These are phyloP conservation scores for Botrytis byssoidea DNA, from an alignment of 2,329 filamentous ascomycete species.

Conservation along the genomic window DNA sequence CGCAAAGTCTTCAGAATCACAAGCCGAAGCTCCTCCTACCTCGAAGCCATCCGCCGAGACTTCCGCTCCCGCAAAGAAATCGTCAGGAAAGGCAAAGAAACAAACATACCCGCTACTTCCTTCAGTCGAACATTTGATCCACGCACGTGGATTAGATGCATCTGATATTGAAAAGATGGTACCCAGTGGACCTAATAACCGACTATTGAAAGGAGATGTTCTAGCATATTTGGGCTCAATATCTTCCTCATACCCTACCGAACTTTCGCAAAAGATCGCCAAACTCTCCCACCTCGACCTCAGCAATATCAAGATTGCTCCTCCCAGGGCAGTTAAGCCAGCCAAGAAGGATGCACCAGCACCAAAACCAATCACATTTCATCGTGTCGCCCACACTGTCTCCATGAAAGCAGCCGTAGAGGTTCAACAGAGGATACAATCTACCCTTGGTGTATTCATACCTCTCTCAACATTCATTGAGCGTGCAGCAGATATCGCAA, in stretches of 20 bases:
- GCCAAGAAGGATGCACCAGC: slow-evolving; percentile 43
- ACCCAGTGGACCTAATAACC: slow-evolving; percentile 81
- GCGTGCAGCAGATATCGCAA: slow-evolving; percentile 81
- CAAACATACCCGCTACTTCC: slow-evolving; percentile 74
- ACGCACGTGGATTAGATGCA: slow-evolving; percentile 72
- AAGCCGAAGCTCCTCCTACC: slow-evolving; percentile 11
- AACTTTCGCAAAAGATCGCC: slow-evolving; percentile 68
- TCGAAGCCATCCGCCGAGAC: slow-evolving; percentile 27
- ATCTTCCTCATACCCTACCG: slow-evolving; percentile 65
- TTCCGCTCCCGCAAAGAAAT: slow-evolving; percentile 40
- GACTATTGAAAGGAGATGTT: slow-evolving; percentile 92
- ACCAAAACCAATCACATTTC: slow-evolving; percentile 45
- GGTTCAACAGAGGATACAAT: slow-evolving; percentile 76
- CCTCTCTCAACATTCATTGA: slow-evolving; percentile 85
- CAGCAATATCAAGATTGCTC: slow-evolving; percentile 76
- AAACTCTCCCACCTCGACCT: slow-evolving; percentile 84
- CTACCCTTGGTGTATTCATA: slow-evolving; percentile 74
- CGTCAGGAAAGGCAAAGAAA: slow-evolving; percentile 53
- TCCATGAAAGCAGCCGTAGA: slow-evolving; percentile 76
- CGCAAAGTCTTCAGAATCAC: slow-evolving; percentile 25
- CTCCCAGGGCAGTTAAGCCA: slow-evolving; percentile 42
- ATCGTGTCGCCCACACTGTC: slow-evolving; percentile 69
- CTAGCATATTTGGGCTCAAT: slow-evolving; percentile 85
- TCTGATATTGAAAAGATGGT: slow-evolving; percentile 78
- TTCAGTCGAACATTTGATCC: slow-evolving; percentile 79